Conservation (phyloP, 176 grass and related monocot genomes). For the Avena insularis region DNA sequence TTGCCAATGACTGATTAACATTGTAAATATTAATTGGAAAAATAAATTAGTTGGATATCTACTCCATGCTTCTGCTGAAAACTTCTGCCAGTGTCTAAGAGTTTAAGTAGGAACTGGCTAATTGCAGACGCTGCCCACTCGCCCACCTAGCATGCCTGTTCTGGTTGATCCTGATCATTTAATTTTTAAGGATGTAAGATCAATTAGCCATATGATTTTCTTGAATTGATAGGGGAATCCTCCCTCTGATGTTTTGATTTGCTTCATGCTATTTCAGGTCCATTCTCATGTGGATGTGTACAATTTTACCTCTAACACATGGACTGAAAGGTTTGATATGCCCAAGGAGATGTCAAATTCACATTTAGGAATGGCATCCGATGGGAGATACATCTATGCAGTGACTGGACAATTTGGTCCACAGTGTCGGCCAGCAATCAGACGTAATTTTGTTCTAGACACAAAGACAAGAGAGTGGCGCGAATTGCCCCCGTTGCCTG, state of each 20-base stretch:
- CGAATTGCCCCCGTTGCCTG: constrained; percentile 71
- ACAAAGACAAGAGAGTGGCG: constrained; percentile 72
- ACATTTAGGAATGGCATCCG: constrained; percentile 77
- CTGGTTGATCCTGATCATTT: too few species aligned
- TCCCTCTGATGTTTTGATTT: constrained; percentile 30
- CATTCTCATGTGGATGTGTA: constrained; percentile 96
- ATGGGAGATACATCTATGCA: constrained; percentile 91
- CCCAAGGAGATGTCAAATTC: constrained; percentile 88
- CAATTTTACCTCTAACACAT: constrained; percentile 77
- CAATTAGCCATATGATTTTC: too few species aligned
- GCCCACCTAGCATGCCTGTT: too few species aligned
- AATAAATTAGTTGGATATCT: background rate
- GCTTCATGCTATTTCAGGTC: constrained; percentile 57
- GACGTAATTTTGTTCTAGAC: constrained; percentile 79
- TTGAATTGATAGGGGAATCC: too few species aligned
- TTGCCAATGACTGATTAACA: background rate
- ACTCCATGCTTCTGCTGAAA: background rate
- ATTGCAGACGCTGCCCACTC: background rate
- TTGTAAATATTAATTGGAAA: background rate
- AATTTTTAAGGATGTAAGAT: too few species aligned
- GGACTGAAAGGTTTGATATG: constrained; percentile 73
- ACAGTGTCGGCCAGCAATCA: constrained; percentile 66
- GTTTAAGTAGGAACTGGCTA: background rate
- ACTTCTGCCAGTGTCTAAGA: background rate
- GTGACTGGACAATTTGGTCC: constrained; percentile 80